Base-by-base conservation (phyloP, 2,329 filamentous ascomycete species). In the Magnaporthiopsis incrustans region DNA sequence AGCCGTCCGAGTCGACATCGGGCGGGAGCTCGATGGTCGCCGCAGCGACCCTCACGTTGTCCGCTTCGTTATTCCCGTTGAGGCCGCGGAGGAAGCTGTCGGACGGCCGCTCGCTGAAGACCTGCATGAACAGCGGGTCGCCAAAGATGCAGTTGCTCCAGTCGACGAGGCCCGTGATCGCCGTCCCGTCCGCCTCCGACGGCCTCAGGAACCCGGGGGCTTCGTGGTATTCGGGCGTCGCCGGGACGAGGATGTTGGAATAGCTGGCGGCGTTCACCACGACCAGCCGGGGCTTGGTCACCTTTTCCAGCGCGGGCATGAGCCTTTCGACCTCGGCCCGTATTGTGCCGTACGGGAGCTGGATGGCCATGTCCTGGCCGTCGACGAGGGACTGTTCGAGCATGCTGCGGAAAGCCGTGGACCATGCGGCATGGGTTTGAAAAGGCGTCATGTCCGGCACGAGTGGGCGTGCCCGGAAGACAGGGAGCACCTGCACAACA, bases 131-230 rank as follows among this genome's bases (percentile, higher is more conserved):
- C 2, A 87, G 70, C 0, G 85, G 84, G 66, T 88, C 85, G 14
- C 85, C 85, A 67, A 88, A 87, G 14, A 86, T 68, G 58, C 81
- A 81, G 65, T 80, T 81, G 65, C 81, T 81, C 85, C 85, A 88
- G 72, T 85, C 82, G 38, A 77, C 77, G n/a, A 87, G 70, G 0
- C 84, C 84, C 0, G 77, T 81, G 18, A 86, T 70, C 25, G 25
- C 7, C 26, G 27, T 10, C 2, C 32, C 38, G 11, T 53, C 4
- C 38, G 4, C 14, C 38, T 7, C 14, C 57, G 7, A 5, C n/a
- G 10, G 56, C 56, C 22, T 27, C 56, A 57, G 7, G 7, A 27
- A 22, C 22, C 33, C 33, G 32, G 22, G 3, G 26, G n/a, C 59
- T 22, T 22, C 26, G 7, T 22, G 8, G 26, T 33, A 18, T 11